Evolutionary conservation across 1,139 yeast species (phyloP).

Genomic region (Diutina scorzettiae): DNA sequence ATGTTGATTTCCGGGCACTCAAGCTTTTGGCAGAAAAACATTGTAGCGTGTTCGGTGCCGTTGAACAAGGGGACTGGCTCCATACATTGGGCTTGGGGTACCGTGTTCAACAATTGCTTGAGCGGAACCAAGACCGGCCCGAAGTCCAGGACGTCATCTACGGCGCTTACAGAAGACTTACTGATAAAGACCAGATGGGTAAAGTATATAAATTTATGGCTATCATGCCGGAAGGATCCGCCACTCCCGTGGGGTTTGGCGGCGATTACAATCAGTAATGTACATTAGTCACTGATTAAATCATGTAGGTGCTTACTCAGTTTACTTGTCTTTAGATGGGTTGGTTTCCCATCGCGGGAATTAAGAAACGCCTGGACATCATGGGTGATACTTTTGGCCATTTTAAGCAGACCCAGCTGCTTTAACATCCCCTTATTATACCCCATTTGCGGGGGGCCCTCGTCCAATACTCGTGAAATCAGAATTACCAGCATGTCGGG

Average conservation of each 20-base stretch:
- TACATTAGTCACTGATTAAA: background rate
- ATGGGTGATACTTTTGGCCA: background rate
- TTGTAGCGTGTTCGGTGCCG: slow-evolving; percentile 40
- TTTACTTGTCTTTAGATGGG: slow-evolving; percentile 3
- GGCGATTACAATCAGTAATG: background rate
- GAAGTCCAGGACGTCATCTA: slow-evolving; percentile 20
- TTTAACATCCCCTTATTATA: background rate
- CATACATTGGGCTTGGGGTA: slow-evolving; percentile 68
- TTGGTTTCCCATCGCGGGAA: background rate
- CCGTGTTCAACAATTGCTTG: slow-evolving; percentile 25
- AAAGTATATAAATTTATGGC: slow-evolving; percentile 64
- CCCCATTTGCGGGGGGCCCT: background rate
- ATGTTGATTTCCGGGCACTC: slow-evolving; percentile 66
- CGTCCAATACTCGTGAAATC: slow-evolving; percentile 1
- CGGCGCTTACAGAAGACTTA: slow-evolving; percentile 50
- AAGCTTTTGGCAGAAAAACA: slow-evolving; percentile 14
- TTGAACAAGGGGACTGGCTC: slow-evolving; percentile 72
- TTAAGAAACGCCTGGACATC: slow-evolving; percentile 2
- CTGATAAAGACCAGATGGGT: slow-evolving; percentile 63
- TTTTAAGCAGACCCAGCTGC: background rate
- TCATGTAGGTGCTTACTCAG: slow-evolving; percentile 3
- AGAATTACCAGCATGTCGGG: slow-evolving; percentile 5
- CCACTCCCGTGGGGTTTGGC: slow-evolving; percentile 24
- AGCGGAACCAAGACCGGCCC: slow-evolving; percentile 29
- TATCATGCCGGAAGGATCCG: slow-evolving; percentile 37